Conservation (phyloP, 257 asterid genomes). For the Solanum chiquidenum region DNA sequence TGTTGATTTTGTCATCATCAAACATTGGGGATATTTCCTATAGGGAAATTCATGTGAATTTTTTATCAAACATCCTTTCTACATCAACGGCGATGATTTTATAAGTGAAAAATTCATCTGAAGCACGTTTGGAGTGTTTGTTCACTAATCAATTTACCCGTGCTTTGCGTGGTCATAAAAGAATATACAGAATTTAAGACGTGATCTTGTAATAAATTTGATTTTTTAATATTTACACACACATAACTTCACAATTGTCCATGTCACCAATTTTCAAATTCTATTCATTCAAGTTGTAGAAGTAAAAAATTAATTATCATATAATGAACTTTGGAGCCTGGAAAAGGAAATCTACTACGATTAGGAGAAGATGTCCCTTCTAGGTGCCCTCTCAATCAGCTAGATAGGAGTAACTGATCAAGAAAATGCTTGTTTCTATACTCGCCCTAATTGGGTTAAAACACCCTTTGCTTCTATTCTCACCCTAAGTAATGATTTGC, state of each 20-base stretch:
- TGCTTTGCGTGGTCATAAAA: neutral
- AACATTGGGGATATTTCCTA: neutral
- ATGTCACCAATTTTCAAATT: neutral
- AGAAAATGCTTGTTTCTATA: neutral
- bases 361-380: neutral
- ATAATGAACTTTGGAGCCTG: neutral
- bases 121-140: no score
- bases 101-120: no score
- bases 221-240: neutral
- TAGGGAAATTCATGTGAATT: neutral
- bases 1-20: neutral
- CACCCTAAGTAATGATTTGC: neutral
- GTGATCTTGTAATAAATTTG: neutral
- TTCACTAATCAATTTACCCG: neutral
- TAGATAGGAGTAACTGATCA: neutral
- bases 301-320: neutral
- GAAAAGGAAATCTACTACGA: neutral
- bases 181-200: neutral
- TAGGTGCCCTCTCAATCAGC: neutral
- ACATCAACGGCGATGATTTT: neutral
- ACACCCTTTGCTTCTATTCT: neutral
- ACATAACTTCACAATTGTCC: neutral
- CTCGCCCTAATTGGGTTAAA: neutral
- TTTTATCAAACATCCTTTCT: neutral
- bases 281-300: neutral